Percentiles rank a stretch among this genome's conserved stretches.
Conservation (phyloP, 305 asterid genomes). For the Striga hermonthica region DNA sequence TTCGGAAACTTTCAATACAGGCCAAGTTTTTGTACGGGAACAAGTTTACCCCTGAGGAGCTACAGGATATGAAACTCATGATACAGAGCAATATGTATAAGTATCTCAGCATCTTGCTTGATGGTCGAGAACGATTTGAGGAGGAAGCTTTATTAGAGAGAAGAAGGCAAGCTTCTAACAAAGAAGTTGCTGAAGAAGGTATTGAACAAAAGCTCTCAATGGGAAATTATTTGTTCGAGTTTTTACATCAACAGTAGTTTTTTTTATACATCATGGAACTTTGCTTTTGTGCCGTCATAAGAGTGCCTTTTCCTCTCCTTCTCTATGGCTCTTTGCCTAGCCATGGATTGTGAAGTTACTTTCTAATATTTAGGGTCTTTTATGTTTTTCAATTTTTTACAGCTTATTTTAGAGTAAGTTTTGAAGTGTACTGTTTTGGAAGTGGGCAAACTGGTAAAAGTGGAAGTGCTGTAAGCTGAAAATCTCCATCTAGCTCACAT, state of each 20-base stretch:
- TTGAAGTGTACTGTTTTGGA: too few relatives aligned
- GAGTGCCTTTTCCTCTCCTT: too few relatives aligned
- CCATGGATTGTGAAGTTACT: too few relatives aligned
- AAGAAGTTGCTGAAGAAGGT: conserved; percentile 46
- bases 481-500: too few relatives aligned
- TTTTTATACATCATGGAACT: conserved; percentile 6
- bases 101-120: conserved; percentile 88
- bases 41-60: conserved; percentile 74
- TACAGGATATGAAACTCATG: conserved; percentile 92
- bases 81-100: conserved; percentile 92
- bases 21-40: conserved; percentile 81
- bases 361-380: too few relatives aligned
- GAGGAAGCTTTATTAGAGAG: conserved; percentile 54
- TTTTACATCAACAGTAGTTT: neutral
- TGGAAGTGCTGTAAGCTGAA: too few relatives aligned
- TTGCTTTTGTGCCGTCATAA: neutral
- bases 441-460: too few relatives aligned
- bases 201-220: conserved; percentile 11
- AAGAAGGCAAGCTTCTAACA: conserved; percentile 36
- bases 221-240: neutral
- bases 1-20: conserved; percentile 31
- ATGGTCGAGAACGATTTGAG: conserved; percentile 90
- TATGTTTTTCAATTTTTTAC: too few relatives aligned
- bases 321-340: too few relatives aligned
- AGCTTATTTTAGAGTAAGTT: too few relatives aligned